Base-by-base conservation (phyloP, 345 rosid species). In the Melaleuca quinquenervia region DNA sequence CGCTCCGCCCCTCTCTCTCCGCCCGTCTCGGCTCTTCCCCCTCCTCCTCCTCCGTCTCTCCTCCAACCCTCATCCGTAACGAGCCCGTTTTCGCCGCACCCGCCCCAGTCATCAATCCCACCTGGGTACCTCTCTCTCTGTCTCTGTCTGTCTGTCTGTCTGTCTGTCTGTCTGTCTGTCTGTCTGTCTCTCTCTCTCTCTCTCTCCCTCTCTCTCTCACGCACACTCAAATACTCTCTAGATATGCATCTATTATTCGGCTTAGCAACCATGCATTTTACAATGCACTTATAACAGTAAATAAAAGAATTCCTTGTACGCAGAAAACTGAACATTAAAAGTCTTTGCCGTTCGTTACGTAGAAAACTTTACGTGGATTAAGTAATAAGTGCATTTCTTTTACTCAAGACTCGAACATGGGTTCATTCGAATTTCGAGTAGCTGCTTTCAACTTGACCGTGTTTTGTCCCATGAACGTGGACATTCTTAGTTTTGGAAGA, bases 71-170 rank as follows among this genome's bases (percentile, higher is more conserved):
- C 87, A 94, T 95, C 89, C 90, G 96, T 21, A 91, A 93, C 92
- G 90, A 94, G 86, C 98, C 98, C 11, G 94, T 96, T 83, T 91
- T 96, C 50, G 93, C 98, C 51, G 93, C 98, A 83, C 94, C 96
- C 64, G 87, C 94, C 84, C 97, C 97, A 56, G 84, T 93, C 87
- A 85, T 94, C 90, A 88, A 86, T 86, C 98, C 96, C 85, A 83
- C 90, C 83, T 90, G 41, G 84, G 83, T 53, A 84, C 80, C 78
- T 7, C 3, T 50, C 62, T 32, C 55, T 49, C 15, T 85, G 8
- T 24, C 32, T 10, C 29, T 6, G n/a, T n/a, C n/a, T n/a, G n/a
- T n/a, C n/a, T n/a, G n/a, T n/a, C n/a, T n/a, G n/a, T n/a, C n/a
- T n/a, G n/a, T n/a, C n/a, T n/a, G n/a, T n/a, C n/a, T n/a, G n/a